phyloP scores from a whole-genome alignment of 768 basidiomycete genomes.

The Suillus ampliporus region DNA sequence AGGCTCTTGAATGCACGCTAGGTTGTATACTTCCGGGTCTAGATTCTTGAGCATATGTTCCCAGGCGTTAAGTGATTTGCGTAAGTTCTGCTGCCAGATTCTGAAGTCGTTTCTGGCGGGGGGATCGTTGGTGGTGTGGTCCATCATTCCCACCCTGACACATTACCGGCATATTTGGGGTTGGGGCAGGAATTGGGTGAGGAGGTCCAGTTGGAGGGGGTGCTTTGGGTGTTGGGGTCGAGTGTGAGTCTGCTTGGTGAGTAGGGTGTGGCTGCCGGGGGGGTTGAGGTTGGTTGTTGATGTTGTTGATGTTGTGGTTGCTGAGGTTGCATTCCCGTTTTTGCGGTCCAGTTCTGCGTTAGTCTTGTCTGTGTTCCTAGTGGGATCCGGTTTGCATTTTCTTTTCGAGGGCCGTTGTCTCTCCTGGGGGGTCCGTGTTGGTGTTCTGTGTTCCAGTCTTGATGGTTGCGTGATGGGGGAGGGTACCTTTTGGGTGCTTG shows the following conservation, averaged over 20 bases:
- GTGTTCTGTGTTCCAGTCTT: too few relatives aligned
- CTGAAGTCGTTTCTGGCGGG: slow-evolving; percentile 9
- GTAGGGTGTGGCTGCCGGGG: too few relatives aligned
- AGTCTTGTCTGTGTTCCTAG: too few relatives aligned
- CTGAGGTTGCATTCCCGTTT: too few relatives aligned
- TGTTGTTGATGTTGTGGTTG: too few relatives aligned
- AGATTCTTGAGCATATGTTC: slow-evolving; percentile 12
- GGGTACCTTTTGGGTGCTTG: too few relatives aligned
- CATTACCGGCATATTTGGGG: slow-evolving; percentile 29
- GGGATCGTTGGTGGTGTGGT: neutral
- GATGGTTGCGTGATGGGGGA: too few relatives aligned
- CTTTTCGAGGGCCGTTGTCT: too few relatives aligned
- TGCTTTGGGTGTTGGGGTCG: neutral
- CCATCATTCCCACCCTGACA: slow-evolving; percentile 18
- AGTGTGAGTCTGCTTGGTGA: neutral
- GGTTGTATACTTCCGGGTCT: slow-evolving; percentile 20
- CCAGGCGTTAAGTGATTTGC: slow-evolving; percentile 28
- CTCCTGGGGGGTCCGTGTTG: too few relatives aligned
- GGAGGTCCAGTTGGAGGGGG: slow-evolving; percentile 17
- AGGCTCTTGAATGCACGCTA: slow-evolving; percentile 46
- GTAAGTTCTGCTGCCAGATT: slow-evolving; percentile 35
- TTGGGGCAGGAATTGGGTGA: slow-evolving; percentile 30
- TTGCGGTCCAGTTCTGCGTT: too few relatives aligned
- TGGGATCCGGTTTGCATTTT: too few relatives aligned
- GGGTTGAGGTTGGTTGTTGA: too few relatives aligned